Evolutionary conservation across 352 stramenopile species (phyloP).

Genomic region (Salisapilia sapeloensis): DNA sequence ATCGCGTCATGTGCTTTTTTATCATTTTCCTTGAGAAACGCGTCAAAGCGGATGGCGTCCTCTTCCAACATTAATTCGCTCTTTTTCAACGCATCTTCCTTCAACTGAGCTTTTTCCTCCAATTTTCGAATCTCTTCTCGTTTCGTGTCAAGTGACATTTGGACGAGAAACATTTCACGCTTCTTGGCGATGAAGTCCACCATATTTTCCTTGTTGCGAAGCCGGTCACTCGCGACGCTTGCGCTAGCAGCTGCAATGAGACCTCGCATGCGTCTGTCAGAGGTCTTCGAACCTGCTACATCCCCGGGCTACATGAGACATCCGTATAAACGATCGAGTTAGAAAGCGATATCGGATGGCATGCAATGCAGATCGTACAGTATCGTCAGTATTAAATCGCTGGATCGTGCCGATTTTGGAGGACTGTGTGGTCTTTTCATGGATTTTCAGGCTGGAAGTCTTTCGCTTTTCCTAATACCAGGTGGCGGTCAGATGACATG

Average conservation of each 20-base stretch:
- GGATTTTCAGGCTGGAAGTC: constrained; percentile 66
- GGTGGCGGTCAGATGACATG: neutral
- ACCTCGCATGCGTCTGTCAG: constrained; percentile 53
- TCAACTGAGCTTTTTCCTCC: constrained; percentile 90
- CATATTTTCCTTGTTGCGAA: constrained; percentile 92
- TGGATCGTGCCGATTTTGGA: constrained; percentile 71
- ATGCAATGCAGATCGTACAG: constrained; percentile 8
- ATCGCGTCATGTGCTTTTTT: constrained; percentile 93
- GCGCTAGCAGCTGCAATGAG: constrained; percentile 64
- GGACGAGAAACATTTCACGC: constrained; percentile 93
- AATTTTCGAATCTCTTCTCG: constrained; percentile 93
- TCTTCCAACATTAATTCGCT: constrained; percentile 93
- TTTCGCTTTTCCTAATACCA: constrained; percentile 28
- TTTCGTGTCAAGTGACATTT: constrained; percentile 93
- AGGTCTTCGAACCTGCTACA: constrained; percentile 34
- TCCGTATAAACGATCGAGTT: neutral
- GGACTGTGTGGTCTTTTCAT: constrained; percentile 77
- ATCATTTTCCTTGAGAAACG: constrained; percentile 96
- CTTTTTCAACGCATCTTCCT: constrained; percentile 91
- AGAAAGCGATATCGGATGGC: neutral
- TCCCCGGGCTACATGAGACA: constrained; percentile 11
- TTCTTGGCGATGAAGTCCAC: constrained; percentile 93
- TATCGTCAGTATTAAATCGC: constrained; percentile 45
- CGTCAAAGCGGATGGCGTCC: constrained; percentile 91
- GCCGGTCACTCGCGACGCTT: constrained; percentile 67